These are phyloP conservation scores for Nadsonia commutata DNA, from an alignment of 1,139 yeast genomes.

Conservation along the genomic window DNA sequence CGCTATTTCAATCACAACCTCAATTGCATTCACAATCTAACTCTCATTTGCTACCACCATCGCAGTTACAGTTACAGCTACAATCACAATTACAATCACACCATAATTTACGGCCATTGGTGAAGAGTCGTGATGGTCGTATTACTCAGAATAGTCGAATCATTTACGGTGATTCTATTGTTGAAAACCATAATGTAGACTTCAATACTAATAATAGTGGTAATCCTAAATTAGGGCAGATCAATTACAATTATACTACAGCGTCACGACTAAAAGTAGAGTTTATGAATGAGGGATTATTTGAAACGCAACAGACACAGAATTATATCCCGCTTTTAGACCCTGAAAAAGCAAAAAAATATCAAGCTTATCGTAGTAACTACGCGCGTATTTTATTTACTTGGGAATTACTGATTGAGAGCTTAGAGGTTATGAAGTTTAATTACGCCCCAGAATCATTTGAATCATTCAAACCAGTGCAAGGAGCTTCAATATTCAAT, in stretches of 20 bases:
- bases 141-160: background rate
- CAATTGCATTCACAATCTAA: no score
- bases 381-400: constrained; percentile 68
- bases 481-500: background rate
- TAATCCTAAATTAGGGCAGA: background rate
- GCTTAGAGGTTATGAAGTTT: constrained; percentile 67
- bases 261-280: background rate
- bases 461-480: background rate
- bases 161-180: background rate
- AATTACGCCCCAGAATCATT: constrained; percentile 23
- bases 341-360: constrained; percentile 31
- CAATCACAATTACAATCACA: no score
- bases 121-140: background rate
- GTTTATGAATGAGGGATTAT: background rate
- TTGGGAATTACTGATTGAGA: constrained; percentile 72
- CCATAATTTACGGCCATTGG: background rate
- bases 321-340: constrained; percentile 29
- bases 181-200: background rate
- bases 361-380: constrained; percentile 43
- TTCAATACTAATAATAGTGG: background rate
- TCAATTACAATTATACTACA: background rate
- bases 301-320: background rate
- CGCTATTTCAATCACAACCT: no score
- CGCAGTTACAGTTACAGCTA: background rate
- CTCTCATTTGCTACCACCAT: no score